Percentiles rank a stretch among this genome's conserved stretches.
Evolutionary conservation across 2,329 filamentous ascomycete species (phyloP).

Genomic region (Cadophora sp.): DNA sequence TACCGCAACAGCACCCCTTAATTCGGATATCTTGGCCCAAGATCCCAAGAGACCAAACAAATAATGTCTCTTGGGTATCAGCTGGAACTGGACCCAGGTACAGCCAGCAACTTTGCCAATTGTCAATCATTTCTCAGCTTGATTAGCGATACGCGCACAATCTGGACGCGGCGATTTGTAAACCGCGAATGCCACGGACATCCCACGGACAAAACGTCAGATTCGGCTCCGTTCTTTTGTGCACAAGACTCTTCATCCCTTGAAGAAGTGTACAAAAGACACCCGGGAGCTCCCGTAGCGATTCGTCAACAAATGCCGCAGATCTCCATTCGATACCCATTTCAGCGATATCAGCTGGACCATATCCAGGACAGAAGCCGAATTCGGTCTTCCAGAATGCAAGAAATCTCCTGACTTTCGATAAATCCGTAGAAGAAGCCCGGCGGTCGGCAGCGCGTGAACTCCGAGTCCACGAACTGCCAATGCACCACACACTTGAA

Average conservation of each 20-base stretch:
- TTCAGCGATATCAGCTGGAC: conserved; percentile 24
- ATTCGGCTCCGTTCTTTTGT: not conserved
- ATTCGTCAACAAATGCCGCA: conserved; percentile 30
- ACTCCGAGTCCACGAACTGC: not conserved
- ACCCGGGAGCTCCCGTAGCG: conserved; percentile 14
- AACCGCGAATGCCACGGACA: not conserved
- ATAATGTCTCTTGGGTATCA: not conserved
- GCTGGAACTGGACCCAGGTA: not conserved
- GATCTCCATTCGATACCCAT: conserved; percentile 25
- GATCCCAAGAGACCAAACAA: not conserved
- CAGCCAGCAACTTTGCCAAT: conserved; percentile 11
- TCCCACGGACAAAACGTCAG: not conserved
- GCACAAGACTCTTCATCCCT: conserved; percentile 9
- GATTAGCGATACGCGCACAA: not conserved
- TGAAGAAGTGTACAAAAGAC: conserved; percentile 12
- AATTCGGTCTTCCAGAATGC: not conserved
- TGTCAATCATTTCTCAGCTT: conserved; percentile 12
- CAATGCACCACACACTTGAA: not conserved
- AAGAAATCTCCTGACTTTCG: conserved; percentile 4
- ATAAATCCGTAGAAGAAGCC: not conserved
- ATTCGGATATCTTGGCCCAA: conserved; percentile 6
- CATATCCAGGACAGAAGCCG: not conserved
- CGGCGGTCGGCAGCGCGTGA: conserved; percentile 4
- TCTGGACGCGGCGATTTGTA: conserved; percentile 17
- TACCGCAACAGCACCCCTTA: not conserved